A percentile compares a stretch with the other conserved stretches of the same genome.
phyloP scores from a whole-genome alignment of 169 alveolate genomes.

The Plasmodium adleri region DNA sequence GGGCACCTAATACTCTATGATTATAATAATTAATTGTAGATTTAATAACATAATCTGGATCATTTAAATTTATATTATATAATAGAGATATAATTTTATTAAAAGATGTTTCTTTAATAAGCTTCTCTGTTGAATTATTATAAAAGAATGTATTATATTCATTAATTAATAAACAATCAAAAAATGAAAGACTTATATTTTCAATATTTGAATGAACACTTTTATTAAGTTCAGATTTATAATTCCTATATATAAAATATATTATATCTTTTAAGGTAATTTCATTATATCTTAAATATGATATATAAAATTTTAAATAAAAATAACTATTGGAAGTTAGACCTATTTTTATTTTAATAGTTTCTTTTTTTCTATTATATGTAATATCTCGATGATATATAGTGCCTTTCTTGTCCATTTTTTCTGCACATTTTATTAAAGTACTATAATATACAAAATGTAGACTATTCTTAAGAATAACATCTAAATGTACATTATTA shows the following conservation, averaged over 20 bases:
- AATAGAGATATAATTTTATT: slow-evolving; percentile 42
- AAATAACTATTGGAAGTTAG: slow-evolving; percentile 29
- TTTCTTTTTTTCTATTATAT: slow-evolving; percentile 23
- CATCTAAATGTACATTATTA: slow-evolving; percentile 32
- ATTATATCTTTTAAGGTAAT: slow-evolving; percentile 33
- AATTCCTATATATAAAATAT: slow-evolving; percentile 51
- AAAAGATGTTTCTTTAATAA: slow-evolving; percentile 54
- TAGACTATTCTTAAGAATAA: slow-evolving; percentile 49
- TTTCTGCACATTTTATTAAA: slow-evolving; percentile 17
- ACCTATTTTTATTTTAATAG: slow-evolving; percentile 58
- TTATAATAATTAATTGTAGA: slow-evolving; percentile 46
- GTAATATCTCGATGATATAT: slow-evolving; percentile 30
- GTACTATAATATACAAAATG: slow-evolving; percentile 23
- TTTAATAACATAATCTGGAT: slow-evolving; percentile 50
- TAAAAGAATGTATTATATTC: slow-evolving; percentile 62
- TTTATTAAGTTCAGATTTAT: slow-evolving; percentile 36
- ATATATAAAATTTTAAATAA: slow-evolving; percentile 45
- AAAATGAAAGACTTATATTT: neutral
- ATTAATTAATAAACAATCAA: slow-evolving; percentile 26
- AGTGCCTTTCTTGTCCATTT: neutral
- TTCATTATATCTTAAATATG: slow-evolving; percentile 40
- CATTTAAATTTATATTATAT: slow-evolving; percentile 35
- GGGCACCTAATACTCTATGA: slow-evolving; percentile 1
- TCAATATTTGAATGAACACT: slow-evolving; percentile 1
- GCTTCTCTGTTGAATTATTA: slow-evolving; percentile 24